Percentiles rank a stretch among this genome's conserved stretches.
phyloP scores from a whole-genome alignment of 495 filamentous ascomycete genomes.

The Neurospora sp. region DNA sequence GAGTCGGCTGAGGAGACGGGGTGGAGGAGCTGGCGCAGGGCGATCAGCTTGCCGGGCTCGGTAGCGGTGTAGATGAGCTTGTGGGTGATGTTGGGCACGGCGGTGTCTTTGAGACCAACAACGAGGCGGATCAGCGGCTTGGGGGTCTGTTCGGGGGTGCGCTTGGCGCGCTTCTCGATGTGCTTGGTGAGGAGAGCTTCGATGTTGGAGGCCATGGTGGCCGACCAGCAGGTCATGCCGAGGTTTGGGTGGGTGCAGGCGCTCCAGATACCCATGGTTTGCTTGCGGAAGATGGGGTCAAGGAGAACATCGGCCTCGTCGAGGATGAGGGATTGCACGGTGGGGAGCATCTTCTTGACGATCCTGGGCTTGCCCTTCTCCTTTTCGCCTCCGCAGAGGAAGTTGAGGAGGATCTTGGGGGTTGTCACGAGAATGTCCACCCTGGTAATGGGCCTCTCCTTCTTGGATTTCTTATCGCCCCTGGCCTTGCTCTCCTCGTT shows the following conservation, averaged over 20 bases:
- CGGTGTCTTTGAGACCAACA: conserved; percentile 89
- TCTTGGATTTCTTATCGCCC: conserved; percentile 5
- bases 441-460: conserved; percentile 43
- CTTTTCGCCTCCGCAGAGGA: conserved; percentile 41
- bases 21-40: conserved; percentile 83
- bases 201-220: conserved; percentile 90
- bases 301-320: conserved; percentile 95
- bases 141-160: conserved; percentile 26
- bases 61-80: conserved; percentile 83
- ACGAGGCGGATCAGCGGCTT: conserved; percentile 68
- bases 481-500: conserved; percentile 12
- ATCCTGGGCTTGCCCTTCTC: conserved; percentile 18
- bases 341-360: conserved; percentile 41
- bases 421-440: conserved; percentile 85
- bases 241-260: conserved; percentile 57
- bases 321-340: conserved; percentile 62
- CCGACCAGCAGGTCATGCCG: conserved; percentile 78
- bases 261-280: conserved; percentile 80
- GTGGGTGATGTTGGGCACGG: conserved; percentile 84
- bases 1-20: conserved; percentile 51
- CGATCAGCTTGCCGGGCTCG: conserved; percentile 87
- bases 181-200: conserved; percentile 56
- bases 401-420: conserved; percentile 66
- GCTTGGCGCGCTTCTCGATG: conserved; percentile 47
- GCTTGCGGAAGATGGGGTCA: conserved; percentile 80